These are phyloP conservation scores for Rhododendron kiyosumense DNA, from an alignment of 148 eudicot genomes.

Conservation along the genomic window DNA sequence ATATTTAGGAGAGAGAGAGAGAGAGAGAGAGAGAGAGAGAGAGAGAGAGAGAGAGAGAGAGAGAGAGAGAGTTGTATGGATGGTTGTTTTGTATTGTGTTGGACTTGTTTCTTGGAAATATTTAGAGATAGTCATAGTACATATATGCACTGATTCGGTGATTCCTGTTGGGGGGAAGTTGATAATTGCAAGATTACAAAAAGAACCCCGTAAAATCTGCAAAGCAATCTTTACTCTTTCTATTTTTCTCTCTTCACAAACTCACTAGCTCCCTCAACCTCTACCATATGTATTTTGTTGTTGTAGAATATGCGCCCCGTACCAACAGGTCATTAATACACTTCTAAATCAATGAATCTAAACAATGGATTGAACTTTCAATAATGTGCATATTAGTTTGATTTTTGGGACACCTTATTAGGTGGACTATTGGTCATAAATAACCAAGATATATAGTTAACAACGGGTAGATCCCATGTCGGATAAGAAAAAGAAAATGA, in stretches of 20 bases:
- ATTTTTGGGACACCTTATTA: not conserved
- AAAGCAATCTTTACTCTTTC: not conserved
- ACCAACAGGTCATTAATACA: slow-evolving; percentile 9
- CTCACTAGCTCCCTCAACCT: slow-evolving; percentile 28
- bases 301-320: slow-evolving; percentile 17
- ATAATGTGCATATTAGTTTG: not conserved
- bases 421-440: not conserved
- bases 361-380: not conserved
- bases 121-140: not conserved
- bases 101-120: slow-evolving; percentile 36
- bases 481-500: too few relatives aligned
- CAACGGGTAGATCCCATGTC: too few relatives aligned
- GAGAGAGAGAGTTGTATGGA: not conserved
- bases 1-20: not conserved
- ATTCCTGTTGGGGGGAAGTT: slow-evolving; percentile 10
- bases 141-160: not conserved
- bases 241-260: not conserved
- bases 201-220: slow-evolving; percentile 18
- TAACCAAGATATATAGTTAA: not conserved
- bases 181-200: slow-evolving; percentile 25
- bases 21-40: slow-evolving; percentile 9
- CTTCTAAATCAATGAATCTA: not conserved
- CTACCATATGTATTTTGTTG: slow-evolving; percentile 16
- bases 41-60: slow-evolving; percentile 7
- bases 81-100: slow-evolving; percentile 30